These are phyloP conservation scores for Apiospora sp. DNA, from an alignment of 2,329 filamentous ascomycete genomes.

Conservation along the genomic window DNA sequence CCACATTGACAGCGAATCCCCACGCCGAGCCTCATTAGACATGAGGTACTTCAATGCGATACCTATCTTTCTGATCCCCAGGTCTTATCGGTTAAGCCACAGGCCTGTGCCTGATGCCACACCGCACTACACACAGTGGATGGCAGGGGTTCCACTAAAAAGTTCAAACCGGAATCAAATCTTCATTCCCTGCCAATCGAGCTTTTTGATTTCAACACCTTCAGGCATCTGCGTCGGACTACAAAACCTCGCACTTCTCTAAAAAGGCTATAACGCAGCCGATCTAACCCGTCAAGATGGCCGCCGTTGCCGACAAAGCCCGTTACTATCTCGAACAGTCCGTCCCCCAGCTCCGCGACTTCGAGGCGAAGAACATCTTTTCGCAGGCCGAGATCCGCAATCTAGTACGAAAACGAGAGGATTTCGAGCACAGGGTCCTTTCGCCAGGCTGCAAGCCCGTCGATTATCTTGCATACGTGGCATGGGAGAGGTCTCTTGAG, in stretches of 20 bases:
- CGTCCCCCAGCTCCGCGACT: conserved; percentile 90
- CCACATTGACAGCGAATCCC: conserved; percentile 3
- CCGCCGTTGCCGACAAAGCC: conserved; percentile 89
- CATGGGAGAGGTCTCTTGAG: conserved; percentile 75
- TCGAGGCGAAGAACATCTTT: conserved; percentile 92
- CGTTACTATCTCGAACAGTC: conserved; percentile 93
- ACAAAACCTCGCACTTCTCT: not conserved
- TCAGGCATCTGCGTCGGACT: not conserved
- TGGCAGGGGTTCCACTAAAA: conserved; percentile 4
- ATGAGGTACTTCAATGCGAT: not conserved
- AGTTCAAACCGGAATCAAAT: not conserved
- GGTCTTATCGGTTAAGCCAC: conserved; percentile 4
- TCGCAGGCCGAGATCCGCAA: conserved; percentile 87
- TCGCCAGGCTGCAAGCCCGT: conserved; percentile 77
- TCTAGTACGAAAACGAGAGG: conserved; percentile 88
- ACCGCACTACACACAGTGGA: not conserved
- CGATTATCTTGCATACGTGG: conserved; percentile 86
- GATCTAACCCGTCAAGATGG: conserved; percentile 63
- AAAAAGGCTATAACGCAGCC: not conserved
- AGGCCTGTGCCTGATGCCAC: not conserved
- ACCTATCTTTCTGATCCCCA: not conserved
- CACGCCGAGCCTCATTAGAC: conserved; percentile 13
- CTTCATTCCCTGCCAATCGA: conserved; percentile 1
- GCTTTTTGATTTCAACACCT: conserved; percentile 4
- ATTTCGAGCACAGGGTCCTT: conserved; percentile 91